Evolutionary conservation across 2,329 filamentous ascomycete genomes (phyloP).

Genomic region (Pezicula carpinea): DNA sequence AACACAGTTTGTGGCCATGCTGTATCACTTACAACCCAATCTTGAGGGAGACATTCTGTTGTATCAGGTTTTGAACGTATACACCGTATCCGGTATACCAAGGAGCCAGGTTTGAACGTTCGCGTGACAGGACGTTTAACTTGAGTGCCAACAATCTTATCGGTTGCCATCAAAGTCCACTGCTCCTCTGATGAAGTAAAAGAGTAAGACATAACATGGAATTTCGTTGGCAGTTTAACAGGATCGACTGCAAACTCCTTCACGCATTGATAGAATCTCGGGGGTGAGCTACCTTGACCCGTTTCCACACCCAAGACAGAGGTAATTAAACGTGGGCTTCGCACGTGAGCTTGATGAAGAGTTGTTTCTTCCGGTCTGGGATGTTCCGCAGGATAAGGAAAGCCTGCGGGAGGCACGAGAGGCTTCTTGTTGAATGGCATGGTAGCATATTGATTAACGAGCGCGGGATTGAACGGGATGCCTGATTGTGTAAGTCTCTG

Average conservation of each 20-base stretch:
- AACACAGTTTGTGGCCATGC: conserved; percentile 69
- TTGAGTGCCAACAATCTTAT: conserved; percentile 13
- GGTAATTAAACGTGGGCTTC: conserved; percentile 41
- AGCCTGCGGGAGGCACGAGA: conserved; percentile 33
- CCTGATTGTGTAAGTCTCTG: background rate
- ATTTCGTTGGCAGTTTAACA: conserved; percentile 18
- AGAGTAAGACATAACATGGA: conserved; percentile 30
- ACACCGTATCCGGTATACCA: conserved; percentile 66
- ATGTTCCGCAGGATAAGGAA: conserved; percentile 31
- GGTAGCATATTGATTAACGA: background rate
- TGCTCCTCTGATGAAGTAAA: conserved; percentile 24
- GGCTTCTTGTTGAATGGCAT: conserved; percentile 8
- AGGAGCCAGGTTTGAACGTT: conserved; percentile 42
- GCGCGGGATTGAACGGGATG: background rate
- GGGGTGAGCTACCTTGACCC: conserved; percentile 15
- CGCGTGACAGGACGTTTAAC: conserved; percentile 26
- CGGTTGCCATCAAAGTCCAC: conserved; percentile 19
- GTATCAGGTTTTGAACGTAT: conserved; percentile 33
- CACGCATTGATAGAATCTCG: conserved; percentile 50
- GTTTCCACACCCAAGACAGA: conserved; percentile 17
- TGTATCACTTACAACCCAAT: conserved; percentile 62
- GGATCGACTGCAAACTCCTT: conserved; percentile 47
- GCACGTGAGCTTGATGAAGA: conserved; percentile 55
- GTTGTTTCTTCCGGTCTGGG: conserved; percentile 41
- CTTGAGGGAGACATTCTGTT: conserved; percentile 30